A percentile compares a stretch with the other conserved stretches of the same genome.
Evolutionary conservation across 768 basidiomycete genomes (phyloP).

Genomic region (Leccinum pellstonianum): DNA sequence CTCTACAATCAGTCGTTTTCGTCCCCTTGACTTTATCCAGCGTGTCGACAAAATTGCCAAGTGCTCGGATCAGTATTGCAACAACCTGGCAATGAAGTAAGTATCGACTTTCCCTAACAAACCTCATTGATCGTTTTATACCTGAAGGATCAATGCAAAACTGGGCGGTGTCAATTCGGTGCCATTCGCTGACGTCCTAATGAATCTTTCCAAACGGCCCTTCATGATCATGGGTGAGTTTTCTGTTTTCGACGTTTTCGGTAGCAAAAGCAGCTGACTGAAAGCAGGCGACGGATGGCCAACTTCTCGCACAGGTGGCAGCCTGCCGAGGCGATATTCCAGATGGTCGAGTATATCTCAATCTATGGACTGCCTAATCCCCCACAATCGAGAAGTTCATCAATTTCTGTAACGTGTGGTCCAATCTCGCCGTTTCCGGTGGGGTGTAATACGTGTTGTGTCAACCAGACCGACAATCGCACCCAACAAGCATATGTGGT

Average conservation of each 20-base stretch:
- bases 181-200: conserved; percentile 30
- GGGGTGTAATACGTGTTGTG: too few relatives aligned
- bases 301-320: too few relatives aligned
- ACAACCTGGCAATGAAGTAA: conserved; percentile 39
- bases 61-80: conserved; percentile 35
- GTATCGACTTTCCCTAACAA: neutral
- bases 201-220: conserved; percentile 19
- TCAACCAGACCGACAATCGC: too few relatives aligned
- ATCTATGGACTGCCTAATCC: too few relatives aligned
- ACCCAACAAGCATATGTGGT: too few relatives aligned
- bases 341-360: too few relatives aligned
- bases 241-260: neutral
- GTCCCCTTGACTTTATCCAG: conserved; percentile 10
- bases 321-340: too few relatives aligned
- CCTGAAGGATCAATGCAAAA: conserved; percentile 50
- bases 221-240: conserved; percentile 38
- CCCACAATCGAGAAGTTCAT: too few relatives aligned
- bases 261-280: neutral
- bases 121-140: neutral
- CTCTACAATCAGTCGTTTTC: conserved; percentile 15
- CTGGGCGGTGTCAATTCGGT: conserved; percentile 50
- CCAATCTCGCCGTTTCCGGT: too few relatives aligned
- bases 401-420: too few relatives aligned
- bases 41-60: conserved; percentile 30
- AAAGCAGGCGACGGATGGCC: conserved; percentile 44